Percentiles rank a stretch among this genome's conserved stretches.
phyloP scores from a whole-genome alignment of 306 rosid genomes.

The Acacia acuminata region DNA sequence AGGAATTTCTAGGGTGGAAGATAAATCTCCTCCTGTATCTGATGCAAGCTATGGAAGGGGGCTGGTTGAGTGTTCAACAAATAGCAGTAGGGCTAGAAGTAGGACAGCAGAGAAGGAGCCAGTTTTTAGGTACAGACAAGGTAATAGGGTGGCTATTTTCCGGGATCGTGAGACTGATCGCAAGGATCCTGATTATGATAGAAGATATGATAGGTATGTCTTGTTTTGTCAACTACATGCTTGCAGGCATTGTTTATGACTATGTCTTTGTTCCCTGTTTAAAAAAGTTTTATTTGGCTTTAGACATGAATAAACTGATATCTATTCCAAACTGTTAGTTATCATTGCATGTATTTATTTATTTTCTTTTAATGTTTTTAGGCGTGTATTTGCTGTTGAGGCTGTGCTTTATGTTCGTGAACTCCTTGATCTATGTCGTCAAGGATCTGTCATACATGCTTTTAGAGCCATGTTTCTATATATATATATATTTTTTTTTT shows the following conservation, averaged over 20 bases:
- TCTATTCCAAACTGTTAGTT: not conserved
- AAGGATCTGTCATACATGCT: not conserved
- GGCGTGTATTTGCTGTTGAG: constrained; percentile 28
- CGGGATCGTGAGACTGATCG: constrained; percentile 91
- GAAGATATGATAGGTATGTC: constrained; percentile 84
- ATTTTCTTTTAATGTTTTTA: not conserved
- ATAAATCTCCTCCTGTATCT: constrained; percentile 50
- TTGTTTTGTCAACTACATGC: not conserved
- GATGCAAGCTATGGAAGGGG: constrained; percentile 64
- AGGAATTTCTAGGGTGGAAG: constrained; percentile 65
- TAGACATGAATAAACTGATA: not conserved
- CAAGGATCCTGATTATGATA: constrained; percentile 95
- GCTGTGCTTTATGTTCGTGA: not conserved
- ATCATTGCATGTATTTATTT: not conserved
- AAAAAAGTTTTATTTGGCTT: constrained; percentile 23
- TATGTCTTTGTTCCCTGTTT: constrained; percentile 5
- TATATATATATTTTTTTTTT: too few relatives aligned
- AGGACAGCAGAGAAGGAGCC: constrained; percentile 77
- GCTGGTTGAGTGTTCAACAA: constrained; percentile 50
- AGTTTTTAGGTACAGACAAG: constrained; percentile 71
- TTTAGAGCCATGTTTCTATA: not conserved
- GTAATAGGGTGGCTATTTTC: constrained; percentile 89
- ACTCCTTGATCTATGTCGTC: not conserved
- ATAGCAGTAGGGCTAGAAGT: constrained; percentile 77
- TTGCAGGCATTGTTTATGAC: not conserved